phyloP scores from a whole-genome alignment of 2,329 filamentous ascomycete genomes.

The Ophiostoma angusticollis region DNA sequence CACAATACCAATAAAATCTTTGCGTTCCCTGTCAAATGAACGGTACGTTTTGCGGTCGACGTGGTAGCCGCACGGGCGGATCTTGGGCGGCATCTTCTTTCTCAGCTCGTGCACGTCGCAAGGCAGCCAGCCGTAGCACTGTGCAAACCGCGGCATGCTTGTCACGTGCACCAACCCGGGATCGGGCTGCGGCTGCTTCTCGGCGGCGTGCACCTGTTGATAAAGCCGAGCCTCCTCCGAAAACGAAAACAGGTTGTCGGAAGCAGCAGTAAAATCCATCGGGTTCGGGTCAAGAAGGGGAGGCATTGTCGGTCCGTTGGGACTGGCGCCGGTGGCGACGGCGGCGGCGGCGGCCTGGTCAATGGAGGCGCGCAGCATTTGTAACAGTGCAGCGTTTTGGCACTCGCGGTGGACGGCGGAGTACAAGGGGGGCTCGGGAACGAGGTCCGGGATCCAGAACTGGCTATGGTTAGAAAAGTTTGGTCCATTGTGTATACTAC shows the following conservation, averaged over 20 bases:
- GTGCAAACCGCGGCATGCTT: slow-evolving; percentile 7
- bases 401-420: slow-evolving; percentile 8
- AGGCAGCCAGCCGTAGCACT: slow-evolving; percentile 7
- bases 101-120: slow-evolving; percentile 6
- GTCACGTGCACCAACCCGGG: not conserved
- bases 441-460: slow-evolving; percentile 3
- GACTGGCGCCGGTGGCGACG: not conserved
- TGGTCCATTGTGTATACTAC: not conserved
- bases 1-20: slow-evolving; percentile 6
- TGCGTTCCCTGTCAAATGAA: not conserved
- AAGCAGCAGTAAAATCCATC: not conserved
- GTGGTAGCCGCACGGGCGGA: not conserved
- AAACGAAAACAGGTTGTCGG: slow-evolving; percentile 2
- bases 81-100: slow-evolving; percentile 2
- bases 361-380: slow-evolving; percentile 2
- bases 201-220: not conserved
- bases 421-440: not conserved
- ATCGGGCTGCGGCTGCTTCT: not conserved
- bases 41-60: slow-evolving; percentile 1
- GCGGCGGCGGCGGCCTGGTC: not conserved
- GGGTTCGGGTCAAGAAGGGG: slow-evolving; percentile 1
- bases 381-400: slow-evolving; percentile 5
- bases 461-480: not conserved
- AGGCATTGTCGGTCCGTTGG: not conserved
- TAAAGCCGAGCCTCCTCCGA: not conserved